Conservation (phyloP, 2,329 filamentous ascomycete species). For the Fusarium napiforme region DNA sequence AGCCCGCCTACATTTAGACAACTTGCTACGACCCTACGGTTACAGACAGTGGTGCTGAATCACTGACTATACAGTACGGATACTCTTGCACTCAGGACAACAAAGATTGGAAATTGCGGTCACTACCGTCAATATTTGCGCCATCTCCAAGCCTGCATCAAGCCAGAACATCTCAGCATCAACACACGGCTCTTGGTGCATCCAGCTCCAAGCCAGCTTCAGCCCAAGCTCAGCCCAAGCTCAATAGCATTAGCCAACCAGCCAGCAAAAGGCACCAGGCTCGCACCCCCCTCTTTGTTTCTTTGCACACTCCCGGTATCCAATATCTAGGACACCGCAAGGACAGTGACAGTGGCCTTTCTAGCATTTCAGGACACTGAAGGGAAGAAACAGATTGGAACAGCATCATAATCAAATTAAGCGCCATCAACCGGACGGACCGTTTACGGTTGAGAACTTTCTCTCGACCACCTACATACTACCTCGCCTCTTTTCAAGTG, state of each 20-base stretch:
- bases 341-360: background rate
- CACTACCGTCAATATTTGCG: background rate
- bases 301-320: constrained; percentile 1
- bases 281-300: constrained; percentile 23
- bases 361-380: background rate
- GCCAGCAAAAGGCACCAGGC: constrained; percentile 15
- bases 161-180: constrained; percentile 9
- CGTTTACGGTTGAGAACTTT: background rate
- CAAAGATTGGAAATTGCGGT: background rate
- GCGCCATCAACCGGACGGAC: background rate
- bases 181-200: constrained; percentile 8
- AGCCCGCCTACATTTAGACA: constrained; percentile 4
- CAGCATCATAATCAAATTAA: background rate
- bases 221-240: constrained; percentile 33
- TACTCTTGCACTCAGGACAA: background rate
- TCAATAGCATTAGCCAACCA: constrained; percentile 23
- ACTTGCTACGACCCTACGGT: background rate
- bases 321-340: constrained; percentile 9
- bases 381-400: background rate
- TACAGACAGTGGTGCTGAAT: background rate
- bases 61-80: background rate
- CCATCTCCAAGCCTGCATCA: constrained; percentile 1
- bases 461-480: background rate
- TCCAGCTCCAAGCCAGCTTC: constrained; percentile 25
- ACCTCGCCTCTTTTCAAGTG: background rate